phyloP scores from a whole-genome alignment of 495 filamentous ascomycete species.

The Haplographium delicatum region DNA sequence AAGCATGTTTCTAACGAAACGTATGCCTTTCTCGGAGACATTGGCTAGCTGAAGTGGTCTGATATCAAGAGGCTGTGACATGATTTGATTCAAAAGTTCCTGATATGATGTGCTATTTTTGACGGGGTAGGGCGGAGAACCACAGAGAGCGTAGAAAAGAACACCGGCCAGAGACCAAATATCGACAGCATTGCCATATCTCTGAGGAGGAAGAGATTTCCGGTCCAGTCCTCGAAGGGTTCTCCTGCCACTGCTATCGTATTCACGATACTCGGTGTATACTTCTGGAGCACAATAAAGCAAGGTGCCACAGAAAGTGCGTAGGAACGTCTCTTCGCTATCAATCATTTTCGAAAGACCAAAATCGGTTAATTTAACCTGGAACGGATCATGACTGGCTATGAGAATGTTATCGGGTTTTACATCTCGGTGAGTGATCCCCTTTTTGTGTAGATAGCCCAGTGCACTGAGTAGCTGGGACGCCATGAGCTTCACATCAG shows the following conservation, averaged over 20 bases:
- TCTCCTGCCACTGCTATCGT: slow-evolving; percentile 41
- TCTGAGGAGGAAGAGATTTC: slow-evolving; percentile 34
- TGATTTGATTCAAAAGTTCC: slow-evolving; percentile 76
- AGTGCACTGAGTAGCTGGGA: slow-evolving; percentile 75
- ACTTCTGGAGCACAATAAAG: slow-evolving; percentile 96
- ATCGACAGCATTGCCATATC: slow-evolving; percentile 86
- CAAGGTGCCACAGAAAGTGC: slow-evolving; percentile 94
- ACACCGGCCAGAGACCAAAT: slow-evolving; percentile 94
- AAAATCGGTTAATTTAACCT: slow-evolving; percentile 93
- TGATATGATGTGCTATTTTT: slow-evolving; percentile 45
- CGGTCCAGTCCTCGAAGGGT: slow-evolving; percentile 33
- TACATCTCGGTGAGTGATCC: slow-evolving; percentile 93
- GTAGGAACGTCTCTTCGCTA: slow-evolving; percentile 81
- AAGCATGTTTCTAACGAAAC: slow-evolving; percentile 73
- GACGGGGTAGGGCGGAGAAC: slow-evolving; percentile 72
- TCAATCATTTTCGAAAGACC: slow-evolving; percentile 89
- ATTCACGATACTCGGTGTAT: slow-evolving; percentile 74
- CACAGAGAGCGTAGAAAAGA: slow-evolving; percentile 72
- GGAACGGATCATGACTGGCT: slow-evolving; percentile 60
- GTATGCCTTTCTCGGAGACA: slow-evolving; percentile 59
- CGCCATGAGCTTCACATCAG: slow-evolving; percentile 61
- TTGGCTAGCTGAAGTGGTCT: slow-evolving; percentile 46
- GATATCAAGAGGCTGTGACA: slow-evolving; percentile 63
- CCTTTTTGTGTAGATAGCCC: slow-evolving; percentile 77
- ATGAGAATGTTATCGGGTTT: slow-evolving; percentile 98